Evolutionary conservation across 169 alveolate genomes (phyloP).

Genomic region (Perkinsus chesapeaki): DNA sequence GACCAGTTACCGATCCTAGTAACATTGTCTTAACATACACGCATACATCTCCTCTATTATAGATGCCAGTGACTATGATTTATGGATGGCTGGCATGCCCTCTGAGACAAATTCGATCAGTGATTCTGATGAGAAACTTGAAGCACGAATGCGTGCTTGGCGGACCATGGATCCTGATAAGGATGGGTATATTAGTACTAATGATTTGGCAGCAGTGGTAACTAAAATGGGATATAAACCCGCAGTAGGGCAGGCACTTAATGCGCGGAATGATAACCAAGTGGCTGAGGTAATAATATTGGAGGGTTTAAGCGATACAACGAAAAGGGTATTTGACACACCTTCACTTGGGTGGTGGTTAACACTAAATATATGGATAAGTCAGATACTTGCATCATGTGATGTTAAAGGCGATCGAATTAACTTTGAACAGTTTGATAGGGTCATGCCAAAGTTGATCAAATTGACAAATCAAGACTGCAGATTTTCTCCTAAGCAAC

Average conservation of each 20-base stretch:
- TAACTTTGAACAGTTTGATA: not conserved
- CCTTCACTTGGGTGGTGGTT: too few species aligned
- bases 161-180: not conserved
- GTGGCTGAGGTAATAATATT: not conserved
- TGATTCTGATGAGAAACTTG: not conserved
- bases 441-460: not conserved
- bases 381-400: not conserved
- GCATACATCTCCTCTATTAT: not conserved
- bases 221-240: not conserved
- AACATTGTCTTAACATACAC: not conserved
- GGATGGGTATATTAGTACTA: not conserved
- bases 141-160: not conserved
- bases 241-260: not conserved
- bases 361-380: not conserved
- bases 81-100: not conserved
- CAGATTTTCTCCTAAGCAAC: not conserved
- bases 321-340: too few species aligned
- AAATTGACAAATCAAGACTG: not conserved
- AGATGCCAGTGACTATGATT: not conserved
- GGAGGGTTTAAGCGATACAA: too few species aligned
- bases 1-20: not conserved
- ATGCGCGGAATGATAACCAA: not conserved
- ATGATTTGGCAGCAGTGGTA: not conserved
- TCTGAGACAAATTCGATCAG: not conserved
- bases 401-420: not conserved